Evolutionary conservation across 2,329 filamentous ascomycete genomes (phyloP).

Genomic region (Sclerotinia nivalis): DNA sequence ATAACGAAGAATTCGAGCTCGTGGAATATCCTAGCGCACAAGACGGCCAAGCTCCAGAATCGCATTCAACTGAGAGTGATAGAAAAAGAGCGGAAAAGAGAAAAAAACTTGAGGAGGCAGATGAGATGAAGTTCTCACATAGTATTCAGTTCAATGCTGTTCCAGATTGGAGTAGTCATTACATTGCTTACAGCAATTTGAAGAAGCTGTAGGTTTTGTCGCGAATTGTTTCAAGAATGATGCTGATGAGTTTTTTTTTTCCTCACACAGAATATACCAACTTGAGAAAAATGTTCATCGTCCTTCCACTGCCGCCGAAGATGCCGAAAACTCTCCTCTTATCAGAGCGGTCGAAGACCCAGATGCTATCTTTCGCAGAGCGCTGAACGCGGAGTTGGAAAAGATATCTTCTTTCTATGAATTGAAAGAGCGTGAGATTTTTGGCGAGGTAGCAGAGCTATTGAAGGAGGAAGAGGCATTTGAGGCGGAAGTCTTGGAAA

Average conservation of each 20-base stretch:
- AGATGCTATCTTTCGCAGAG: conserved; percentile 76
- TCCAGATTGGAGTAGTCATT: conserved; percentile 98
- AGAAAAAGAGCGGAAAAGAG: conserved; percentile 62
- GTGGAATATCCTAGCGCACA: conserved; percentile 33
- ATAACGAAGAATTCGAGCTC: conserved; percentile 39
- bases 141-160: conserved; percentile 99
- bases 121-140: conserved; percentile 99
- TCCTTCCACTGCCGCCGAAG: conserved; percentile 53
- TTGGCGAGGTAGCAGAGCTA: conserved; percentile 76
- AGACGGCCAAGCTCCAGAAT: conserved; percentile 18
- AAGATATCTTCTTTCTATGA: conserved; percentile 92
- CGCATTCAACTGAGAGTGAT: conserved; percentile 25
- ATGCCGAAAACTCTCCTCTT: conserved; percentile 83
- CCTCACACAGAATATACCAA: conserved; percentile 73
- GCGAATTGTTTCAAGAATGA: neutral
- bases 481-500: conserved; percentile 44
- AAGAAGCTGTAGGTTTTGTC: conserved; percentile 81
- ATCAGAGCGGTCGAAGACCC: conserved; percentile 69
- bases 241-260: conserved; percentile 13
- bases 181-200: conserved; percentile 97
- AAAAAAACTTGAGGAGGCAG: conserved; percentile 67
- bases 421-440: conserved; percentile 84
- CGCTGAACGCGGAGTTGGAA: conserved; percentile 85
- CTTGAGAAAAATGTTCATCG: conserved; percentile 84
- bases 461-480: conserved; percentile 72